Conservation (phyloP, 2,329 filamentous ascomycete species). For the Penicillium sp. region DNA sequence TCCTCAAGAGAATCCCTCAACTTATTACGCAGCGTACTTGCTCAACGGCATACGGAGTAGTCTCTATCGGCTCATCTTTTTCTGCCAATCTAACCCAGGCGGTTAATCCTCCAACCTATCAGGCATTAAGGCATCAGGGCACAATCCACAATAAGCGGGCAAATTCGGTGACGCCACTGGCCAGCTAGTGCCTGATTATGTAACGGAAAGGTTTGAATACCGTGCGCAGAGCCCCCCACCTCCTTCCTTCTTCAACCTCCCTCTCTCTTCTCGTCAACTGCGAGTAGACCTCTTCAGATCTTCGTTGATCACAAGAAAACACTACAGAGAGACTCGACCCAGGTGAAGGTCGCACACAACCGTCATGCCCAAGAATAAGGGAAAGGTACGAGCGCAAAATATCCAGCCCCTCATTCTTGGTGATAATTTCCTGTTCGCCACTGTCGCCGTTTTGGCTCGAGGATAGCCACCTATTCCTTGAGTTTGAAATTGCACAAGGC, state of each 20-base stretch:
- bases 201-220: conserved; percentile 24
- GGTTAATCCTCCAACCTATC: not conserved
- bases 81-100: conserved; percentile 11
- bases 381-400: conserved; percentile 67
- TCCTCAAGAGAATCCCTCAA: not conserved
- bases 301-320: conserved; percentile 18
- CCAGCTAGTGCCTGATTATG: conserved; percentile 24
- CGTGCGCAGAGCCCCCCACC: conserved; percentile 19
- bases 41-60: not conserved
- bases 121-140: not conserved
- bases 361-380: conserved; percentile 98
- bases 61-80: not conserved
- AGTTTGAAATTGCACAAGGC: not conserved
- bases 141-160: conserved; percentile 1
- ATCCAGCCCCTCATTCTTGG: conserved; percentile 24
- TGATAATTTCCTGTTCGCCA: conserved; percentile 20
- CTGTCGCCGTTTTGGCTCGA: conserved; percentile 14
- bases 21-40: too few relatives aligned
- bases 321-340: conserved; percentile 19
- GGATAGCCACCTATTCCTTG: conserved; percentile 3
- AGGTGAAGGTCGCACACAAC: conserved; percentile 29
- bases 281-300: conserved; percentile 17
- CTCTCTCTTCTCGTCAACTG: conserved; percentile 10
- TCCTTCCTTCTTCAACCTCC: conserved; percentile 15
- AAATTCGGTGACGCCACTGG: conserved; percentile 11